Evolutionary conservation across 768 basidiomycete genomes (phyloP), one percentile per base, ranked within the genome.

Genomic region (Tremella mesenterica): DNA sequence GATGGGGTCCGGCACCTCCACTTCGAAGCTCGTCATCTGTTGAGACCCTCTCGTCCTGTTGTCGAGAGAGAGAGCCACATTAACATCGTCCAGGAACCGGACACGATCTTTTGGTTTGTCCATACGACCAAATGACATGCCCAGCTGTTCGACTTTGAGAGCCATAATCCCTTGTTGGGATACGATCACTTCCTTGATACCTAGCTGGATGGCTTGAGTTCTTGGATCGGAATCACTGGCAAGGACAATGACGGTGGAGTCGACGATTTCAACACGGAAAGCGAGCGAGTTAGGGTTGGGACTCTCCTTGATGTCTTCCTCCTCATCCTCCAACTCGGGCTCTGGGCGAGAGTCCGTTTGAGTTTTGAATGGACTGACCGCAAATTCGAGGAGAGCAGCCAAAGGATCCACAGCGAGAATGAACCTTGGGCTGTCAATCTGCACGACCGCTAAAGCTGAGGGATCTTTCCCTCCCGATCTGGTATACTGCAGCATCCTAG

Each of bases 121-220:
- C 91, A 99, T 97, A 26, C 80, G 79, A 55, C 84, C 81, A 27
- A 99, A 77, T 2, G 90, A 95, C 93, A 99, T 97, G 20, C 95
- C 95, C 8, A 96, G 78, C 27, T 79, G 80, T 49, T 79, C 82
- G 28, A 96, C 76, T 30, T 81, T 89, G 51, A 97, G 75, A 1
- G 91, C 87, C 56, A 88, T 70, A 30, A 89, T 81, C 6, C 84
- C 83, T 88, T 96, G 64, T 70, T 93, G 89, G 8, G 91, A 87
- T 55, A 97, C 70, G n/a, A 86, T 75, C 14, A 96, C 77, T 65
- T 92, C 85, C 58, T 82, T 80, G 64, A 99, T 80, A n/a, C 81
- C 80, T 30, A 97, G 77, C 46, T 82, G 82, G 58, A 99, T 90
- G 1, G 91, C 88, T 63, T 91, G 87, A 1, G 88, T 84, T 44